These are phyloP conservation scores for Schwanniomyces sp. DNA, from an alignment of 805 yeast species.

Conservation along the genomic window DNA sequence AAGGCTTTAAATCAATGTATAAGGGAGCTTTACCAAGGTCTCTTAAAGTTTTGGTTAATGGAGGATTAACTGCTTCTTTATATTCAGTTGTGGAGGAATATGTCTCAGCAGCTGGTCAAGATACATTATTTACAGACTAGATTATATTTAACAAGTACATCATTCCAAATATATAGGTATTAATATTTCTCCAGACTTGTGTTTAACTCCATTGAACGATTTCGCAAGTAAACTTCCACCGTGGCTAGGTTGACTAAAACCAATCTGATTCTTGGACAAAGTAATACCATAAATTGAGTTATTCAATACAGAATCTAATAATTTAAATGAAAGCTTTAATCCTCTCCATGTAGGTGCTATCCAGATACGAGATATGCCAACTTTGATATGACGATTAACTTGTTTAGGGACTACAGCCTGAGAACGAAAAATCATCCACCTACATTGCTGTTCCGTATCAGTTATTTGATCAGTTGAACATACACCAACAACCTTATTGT, in stretches of 20 bases:
- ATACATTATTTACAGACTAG: conserved; percentile 27
- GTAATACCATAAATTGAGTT: conserved; percentile 50
- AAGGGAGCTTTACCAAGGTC: conserved; percentile 41
- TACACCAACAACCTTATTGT: conserved; percentile 53
- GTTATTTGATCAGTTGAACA: conserved; percentile 50
- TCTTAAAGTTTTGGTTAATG: conserved; percentile 38
- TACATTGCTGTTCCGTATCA: conserved; percentile 29
- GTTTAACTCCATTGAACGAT: conserved; percentile 54
- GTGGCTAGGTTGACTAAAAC: conserved; percentile 73
- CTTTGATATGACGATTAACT: conserved; percentile 27
- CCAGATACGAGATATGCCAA: conserved; percentile 46
- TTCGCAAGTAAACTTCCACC: conserved; percentile 62
- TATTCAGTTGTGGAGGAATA: conserved; percentile 35
- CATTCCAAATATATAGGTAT: conserved; percentile 51
- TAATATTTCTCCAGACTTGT: conserved; percentile 49
- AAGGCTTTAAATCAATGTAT: conserved; percentile 33
- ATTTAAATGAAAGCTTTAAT: conserved; percentile 46
- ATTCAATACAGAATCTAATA: conserved; percentile 44
- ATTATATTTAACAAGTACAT: neutral
- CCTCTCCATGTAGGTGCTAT: conserved; percentile 48
- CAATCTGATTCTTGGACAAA: conserved; percentile 45
- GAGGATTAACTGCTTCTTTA: conserved; percentile 41
- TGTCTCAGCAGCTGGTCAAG: conserved; percentile 28
- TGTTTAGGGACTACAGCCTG: conserved; percentile 51
- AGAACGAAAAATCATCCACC: conserved; percentile 61